These are phyloP conservation scores for Crithidia bombi DNA, from an alignment of 208 protist genomes.

Conservation along the genomic window DNA sequence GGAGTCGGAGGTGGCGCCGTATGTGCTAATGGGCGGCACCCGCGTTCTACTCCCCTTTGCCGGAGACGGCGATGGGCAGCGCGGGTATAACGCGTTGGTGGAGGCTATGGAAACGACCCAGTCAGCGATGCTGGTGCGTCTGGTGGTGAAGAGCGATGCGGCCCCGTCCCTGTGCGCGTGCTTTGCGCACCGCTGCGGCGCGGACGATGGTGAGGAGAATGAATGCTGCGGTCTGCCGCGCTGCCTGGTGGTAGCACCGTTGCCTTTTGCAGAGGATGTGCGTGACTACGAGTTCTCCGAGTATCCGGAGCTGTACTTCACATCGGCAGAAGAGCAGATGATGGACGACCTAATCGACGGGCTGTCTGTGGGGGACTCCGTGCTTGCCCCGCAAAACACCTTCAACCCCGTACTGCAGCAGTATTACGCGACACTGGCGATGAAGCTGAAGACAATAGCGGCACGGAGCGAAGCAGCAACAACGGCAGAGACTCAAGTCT, in stretches of 20 bases:
- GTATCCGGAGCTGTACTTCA: slow-evolving; percentile 43
- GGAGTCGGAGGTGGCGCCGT: slow-evolving; percentile 54
- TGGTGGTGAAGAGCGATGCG: slow-evolving; percentile 61
- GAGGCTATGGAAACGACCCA: slow-evolving; percentile 63
- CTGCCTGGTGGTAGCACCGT: slow-evolving; percentile 60
- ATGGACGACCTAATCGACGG: slow-evolving; percentile 76
- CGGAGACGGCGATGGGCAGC: slow-evolving; percentile 61
- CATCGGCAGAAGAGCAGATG: slow-evolving; percentile 54
- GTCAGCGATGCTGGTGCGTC: slow-evolving; percentile 73
- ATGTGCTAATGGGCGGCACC: slow-evolving; percentile 76
- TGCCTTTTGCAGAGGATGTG: slow-evolving; percentile 91
- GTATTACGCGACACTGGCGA: slow-evolving; percentile 80
- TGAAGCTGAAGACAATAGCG: slow-evolving; percentile 42
- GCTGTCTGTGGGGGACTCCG: slow-evolving; percentile 58
- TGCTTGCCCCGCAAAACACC: slow-evolving; percentile 68
- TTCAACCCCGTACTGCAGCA: slow-evolving; percentile 91
- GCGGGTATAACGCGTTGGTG: slow-evolving; percentile 73
- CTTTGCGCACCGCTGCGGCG: slow-evolving; percentile 37
- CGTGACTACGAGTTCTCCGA: slow-evolving; percentile 74
- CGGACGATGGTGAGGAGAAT: slow-evolving; percentile 28
- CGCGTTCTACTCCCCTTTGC: slow-evolving; percentile 66
- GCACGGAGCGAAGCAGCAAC: no score
- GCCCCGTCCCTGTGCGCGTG: slow-evolving; percentile 65
- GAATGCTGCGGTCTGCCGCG: not conserved
- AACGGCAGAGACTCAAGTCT: not conserved